phyloP scores from a whole-genome alignment of 2,329 filamentous ascomycete species.

The Nannizziopsis barbatae region DNA sequence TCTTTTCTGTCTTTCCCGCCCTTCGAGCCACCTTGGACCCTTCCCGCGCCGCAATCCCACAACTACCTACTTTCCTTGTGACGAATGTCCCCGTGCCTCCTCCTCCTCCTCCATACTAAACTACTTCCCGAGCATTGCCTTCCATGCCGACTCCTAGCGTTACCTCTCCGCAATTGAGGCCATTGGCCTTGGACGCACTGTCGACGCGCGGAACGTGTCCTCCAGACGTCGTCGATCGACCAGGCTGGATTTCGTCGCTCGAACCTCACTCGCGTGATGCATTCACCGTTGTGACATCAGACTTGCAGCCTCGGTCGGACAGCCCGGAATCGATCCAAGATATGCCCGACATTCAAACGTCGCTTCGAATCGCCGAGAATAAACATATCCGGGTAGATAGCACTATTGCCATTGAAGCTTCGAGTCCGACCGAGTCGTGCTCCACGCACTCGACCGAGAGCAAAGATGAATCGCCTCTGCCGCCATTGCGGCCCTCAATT shows the following conservation, averaged over 20 bases:
- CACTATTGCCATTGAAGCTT: background rate
- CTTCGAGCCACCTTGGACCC: conserved; percentile 12
- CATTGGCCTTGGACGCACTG: conserved; percentile 35
- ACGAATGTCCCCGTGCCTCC: background rate
- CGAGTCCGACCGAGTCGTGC: conserved; percentile 2
- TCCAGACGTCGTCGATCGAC: conserved; percentile 29
- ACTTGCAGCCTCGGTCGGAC: background rate
- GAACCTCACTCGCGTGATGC: background rate
- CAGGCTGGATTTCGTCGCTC: background rate
- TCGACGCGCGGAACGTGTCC: conserved; percentile 40
- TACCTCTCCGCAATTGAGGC: conserved; percentile 34
- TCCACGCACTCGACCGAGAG: conserved; percentile 3
- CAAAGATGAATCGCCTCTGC: conserved; percentile 19
- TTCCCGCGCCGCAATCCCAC: too few species aligned
- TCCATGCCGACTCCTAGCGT: conserved; percentile 43
- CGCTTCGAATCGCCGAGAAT: background rate
- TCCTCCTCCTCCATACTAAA: conserved; percentile 1
- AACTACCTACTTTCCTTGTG: conserved; percentile 17
- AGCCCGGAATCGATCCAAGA: background rate
- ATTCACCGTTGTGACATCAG: background rate
- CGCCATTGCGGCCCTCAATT: conserved; percentile 23
- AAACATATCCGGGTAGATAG: conserved; percentile 1
- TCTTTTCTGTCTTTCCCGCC: background rate
- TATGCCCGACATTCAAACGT: background rate
- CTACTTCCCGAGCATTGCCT: conserved; percentile 20